phyloP scores from a whole-genome alignment of 2,329 filamentous ascomycete species.

The Lizonia empirigonia region DNA sequence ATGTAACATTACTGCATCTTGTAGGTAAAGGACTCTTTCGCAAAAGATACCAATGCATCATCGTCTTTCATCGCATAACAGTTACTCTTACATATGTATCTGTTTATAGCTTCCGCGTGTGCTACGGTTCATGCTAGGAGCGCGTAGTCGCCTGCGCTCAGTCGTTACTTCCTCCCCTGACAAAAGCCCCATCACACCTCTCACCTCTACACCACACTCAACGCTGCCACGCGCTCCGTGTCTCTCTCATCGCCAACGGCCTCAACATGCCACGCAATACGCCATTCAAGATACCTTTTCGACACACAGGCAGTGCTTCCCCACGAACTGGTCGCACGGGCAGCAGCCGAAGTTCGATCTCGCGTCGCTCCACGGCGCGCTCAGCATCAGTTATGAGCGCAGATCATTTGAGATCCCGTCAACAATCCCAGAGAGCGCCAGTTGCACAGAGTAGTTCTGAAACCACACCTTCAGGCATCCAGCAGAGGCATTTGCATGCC shows the following conservation, averaged over 20 bases:
- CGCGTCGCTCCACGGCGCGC: slow-evolving; percentile 15
- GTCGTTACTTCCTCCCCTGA: slow-evolving; percentile 26
- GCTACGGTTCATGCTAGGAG: slow-evolving; percentile 17
- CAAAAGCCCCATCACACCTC: not conserved
- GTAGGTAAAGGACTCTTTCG: slow-evolving; percentile 18
- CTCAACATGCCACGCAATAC: slow-evolving; percentile 22
- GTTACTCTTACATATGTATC: not conserved
- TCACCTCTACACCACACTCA: slow-evolving; percentile 1
- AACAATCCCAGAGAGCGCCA: not conserved
- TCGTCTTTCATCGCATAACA: not conserved
- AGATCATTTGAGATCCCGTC: not conserved
- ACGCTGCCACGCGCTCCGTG: not conserved
- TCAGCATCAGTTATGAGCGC: slow-evolving; percentile 17
- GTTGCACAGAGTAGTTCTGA: slow-evolving; percentile 1
- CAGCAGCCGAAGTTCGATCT: slow-evolving; percentile 17
- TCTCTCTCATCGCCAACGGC: not conserved
- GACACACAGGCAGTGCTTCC: slow-evolving; percentile 18
- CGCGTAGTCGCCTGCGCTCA: slow-evolving; percentile 13
- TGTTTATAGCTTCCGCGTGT: not conserved
- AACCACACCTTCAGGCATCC: slow-evolving; percentile 7
- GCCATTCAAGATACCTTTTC: slow-evolving; percentile 13
- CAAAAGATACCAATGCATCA: slow-evolving; percentile 10
- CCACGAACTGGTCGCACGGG: slow-evolving; percentile 10
- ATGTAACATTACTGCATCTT: slow-evolving; percentile 15
- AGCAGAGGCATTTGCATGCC: not conserved